Evolutionary conservation across 371 early-diverging fungal species (phyloP), one percentile per base, ranked within the genome.

Genomic region (Syncephalis fuscata): DNA sequence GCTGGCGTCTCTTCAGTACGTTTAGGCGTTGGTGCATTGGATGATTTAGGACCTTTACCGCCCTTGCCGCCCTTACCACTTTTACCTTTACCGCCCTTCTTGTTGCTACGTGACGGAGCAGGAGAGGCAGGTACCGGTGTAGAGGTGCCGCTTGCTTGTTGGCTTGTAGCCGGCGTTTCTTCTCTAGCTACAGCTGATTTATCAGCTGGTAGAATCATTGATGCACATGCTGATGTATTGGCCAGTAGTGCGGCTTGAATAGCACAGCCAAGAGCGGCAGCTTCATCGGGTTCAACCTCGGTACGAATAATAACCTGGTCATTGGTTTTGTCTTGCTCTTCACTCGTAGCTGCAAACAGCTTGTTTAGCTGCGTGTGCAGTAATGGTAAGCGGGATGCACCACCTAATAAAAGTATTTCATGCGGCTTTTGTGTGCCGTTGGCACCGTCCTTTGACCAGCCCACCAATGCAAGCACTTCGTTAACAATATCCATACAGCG

Each of bases 181-280:
- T 32, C 32, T 64, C 15, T 55, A 52, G 5, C 53, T 64, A 60
- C 73, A 73, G 53, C 66, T 65, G 54, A 74, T 69, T 42, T 68
- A 65, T 25, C 69, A 66, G 22, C 70, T 67, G 10, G 56, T 64
- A 23, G 69, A 61, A 39, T 68, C 70, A 59, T 74, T 71, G 55
- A 70, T 64, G 46, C 70, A 73, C 46, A 70, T 68, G 48, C 65
- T 69, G 48, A 70, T 64, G 4, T 32, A 11, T 11, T 7, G 11
- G 32, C 32, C 42, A 83, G 61, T 51, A 84, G 65, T 22, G 76
- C 66, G 24, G 83, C 93, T 73, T 97, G 99, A 53, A 90, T 85
- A 36, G 98, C 98, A 66, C 98, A 98, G 51, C 99, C 99, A 64
- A 85, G 82, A 22, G 99, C 88, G 53, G 98, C 88, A 47, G 92